These are phyloP conservation scores for Candida easanensis DNA, from an alignment of 805 yeast species.

Conservation along the genomic window DNA sequence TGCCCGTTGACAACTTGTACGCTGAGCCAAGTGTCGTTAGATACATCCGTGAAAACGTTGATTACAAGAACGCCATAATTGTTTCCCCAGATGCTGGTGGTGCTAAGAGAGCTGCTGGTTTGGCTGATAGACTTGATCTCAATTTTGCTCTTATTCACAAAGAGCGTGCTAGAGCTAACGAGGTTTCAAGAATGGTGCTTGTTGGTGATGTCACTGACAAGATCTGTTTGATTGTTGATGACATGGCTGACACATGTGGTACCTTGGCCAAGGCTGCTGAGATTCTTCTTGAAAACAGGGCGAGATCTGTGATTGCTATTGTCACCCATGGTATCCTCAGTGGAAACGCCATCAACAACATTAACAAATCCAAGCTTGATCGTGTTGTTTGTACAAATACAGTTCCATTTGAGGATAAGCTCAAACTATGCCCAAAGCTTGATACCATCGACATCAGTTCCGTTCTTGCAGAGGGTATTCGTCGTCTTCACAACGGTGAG, in stretches of 20 bases:
- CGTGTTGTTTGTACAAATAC: conserved; percentile 78
- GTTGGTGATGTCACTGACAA: conserved; percentile 82
- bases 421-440: conserved; percentile 55
- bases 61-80: conserved; percentile 61
- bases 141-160: conserved; percentile 84
- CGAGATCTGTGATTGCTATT: conserved; percentile 73
- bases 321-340: conserved; percentile 81
- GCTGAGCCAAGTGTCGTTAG: conserved; percentile 81
- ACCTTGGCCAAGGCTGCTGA: conserved; percentile 83
- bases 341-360: conserved; percentile 69
- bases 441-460: conserved; percentile 71
- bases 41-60: conserved; percentile 63
- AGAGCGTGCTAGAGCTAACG: conserved; percentile 81
- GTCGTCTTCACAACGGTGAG: conserved; percentile 86
- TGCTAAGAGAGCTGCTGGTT: conserved; percentile 83
- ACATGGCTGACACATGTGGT: conserved; percentile 91
- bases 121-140: conserved; percentile 75
- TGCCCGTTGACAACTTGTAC: conserved; percentile 80
- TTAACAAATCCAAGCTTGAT: conserved; percentile 64
- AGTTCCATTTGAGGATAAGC: conserved; percentile 69
- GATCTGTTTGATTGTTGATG: conserved; percentile 76
- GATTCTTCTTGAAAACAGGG: conserved; percentile 62
- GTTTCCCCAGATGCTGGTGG: conserved; percentile 92
- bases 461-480: conserved; percentile 75
- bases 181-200: conserved; percentile 78